A percentile compares a stretch with the other conserved stretches of the same genome.
Evolutionary conservation across 371 early-diverging fungal genomes (phyloP).

Genomic region (Mucor ambiguus): DNA sequence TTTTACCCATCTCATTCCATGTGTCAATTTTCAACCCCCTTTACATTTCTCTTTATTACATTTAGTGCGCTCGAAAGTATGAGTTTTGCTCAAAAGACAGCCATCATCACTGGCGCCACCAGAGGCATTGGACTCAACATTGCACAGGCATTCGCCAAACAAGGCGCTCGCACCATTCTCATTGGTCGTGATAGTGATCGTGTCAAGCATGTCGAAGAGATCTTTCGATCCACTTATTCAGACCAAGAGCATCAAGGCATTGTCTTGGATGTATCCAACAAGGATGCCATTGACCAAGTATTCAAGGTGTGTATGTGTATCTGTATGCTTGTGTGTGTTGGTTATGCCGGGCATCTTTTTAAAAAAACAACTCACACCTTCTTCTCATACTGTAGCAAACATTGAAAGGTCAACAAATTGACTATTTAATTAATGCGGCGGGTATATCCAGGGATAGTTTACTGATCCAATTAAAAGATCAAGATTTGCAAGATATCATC

Average conservation of each 20-base stretch:
- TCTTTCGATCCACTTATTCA: conserved; percentile 27
- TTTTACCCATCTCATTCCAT: too few relatives aligned
- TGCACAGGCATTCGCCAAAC: conserved; percentile 59
- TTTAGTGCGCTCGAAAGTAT: conserved; percentile 1
- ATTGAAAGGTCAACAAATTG: conserved; percentile 37
- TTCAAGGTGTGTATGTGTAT: conserved; percentile 30
- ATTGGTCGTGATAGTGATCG: conserved; percentile 58
- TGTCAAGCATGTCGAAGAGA: conserved; percentile 33
- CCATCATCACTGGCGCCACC: conserved; percentile 73
- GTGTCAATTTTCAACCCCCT: not conserved
- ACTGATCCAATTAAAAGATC: conserved; percentile 47
- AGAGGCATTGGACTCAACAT: conserved; percentile 78
- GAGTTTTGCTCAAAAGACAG: conserved; percentile 47
- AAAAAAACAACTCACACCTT: not conserved
- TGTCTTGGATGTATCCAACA: conserved; percentile 51
- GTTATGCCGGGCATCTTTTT: too few relatives aligned
- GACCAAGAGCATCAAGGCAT: conserved; percentile 42
- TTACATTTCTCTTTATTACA: not conserved
- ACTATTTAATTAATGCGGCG: conserved; percentile 67
- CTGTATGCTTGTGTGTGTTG: too few relatives aligned
- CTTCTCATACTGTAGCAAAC: conserved; percentile 14
- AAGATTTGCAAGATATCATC: conserved; percentile 58
- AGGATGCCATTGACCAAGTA: conserved; percentile 35
- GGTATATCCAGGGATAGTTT: conserved; percentile 66
- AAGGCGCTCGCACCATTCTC: conserved; percentile 61